Evolutionary conservation across 2,329 filamentous ascomycete genomes (phyloP).

Genomic region (Ilyonectria mors-panacis): DNA sequence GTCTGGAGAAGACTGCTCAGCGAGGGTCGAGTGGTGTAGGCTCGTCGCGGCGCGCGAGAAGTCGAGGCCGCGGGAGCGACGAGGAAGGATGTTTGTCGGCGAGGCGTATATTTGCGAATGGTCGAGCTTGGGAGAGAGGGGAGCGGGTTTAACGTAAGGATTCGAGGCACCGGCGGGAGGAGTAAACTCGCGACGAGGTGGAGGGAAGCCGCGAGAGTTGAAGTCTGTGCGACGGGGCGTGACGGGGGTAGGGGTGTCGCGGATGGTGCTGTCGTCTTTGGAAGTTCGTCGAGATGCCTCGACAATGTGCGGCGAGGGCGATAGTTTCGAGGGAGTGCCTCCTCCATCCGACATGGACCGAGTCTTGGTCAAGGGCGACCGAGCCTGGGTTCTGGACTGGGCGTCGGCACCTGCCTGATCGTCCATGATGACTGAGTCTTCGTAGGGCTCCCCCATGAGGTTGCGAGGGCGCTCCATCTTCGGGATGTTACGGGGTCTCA

Average conservation of each 20-base stretch:
- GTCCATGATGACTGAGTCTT: constrained; percentile 55
- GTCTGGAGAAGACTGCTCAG: constrained; percentile 89
- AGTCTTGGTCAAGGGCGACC: constrained; percentile 66
- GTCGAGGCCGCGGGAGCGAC: constrained; percentile 90
- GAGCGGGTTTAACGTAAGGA: constrained; percentile 68
- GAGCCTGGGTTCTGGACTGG: constrained; percentile 35
- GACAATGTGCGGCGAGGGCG: constrained; percentile 71
- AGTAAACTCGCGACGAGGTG: constrained; percentile 54
- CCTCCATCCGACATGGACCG: constrained; percentile 77
- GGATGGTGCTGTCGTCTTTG: constrained; percentile 77
- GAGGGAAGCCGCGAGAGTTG: constrained; percentile 71
- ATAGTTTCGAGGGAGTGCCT: constrained; percentile 68
- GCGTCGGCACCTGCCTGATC: constrained; percentile 37
- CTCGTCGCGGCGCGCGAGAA: constrained; percentile 95
- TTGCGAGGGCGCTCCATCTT: constrained; percentile 43
- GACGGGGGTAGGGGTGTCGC: constrained; percentile 64
- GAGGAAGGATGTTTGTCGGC: constrained; percentile 88
- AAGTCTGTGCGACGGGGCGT: constrained; percentile 81
- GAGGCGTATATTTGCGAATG: constrained; percentile 88
- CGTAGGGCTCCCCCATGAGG: constrained; percentile 39
- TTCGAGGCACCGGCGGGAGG: constrained; percentile 54
- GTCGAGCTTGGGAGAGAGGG: constrained; percentile 89
- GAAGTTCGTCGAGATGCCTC: constrained; percentile 69
- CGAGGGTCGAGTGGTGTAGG: constrained; percentile 94
- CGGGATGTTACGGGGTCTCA: constrained; percentile 9